phyloP scores from a whole-genome alignment of 2,329 filamentous ascomycete genomes.

The Colletotrichum spinosum region DNA sequence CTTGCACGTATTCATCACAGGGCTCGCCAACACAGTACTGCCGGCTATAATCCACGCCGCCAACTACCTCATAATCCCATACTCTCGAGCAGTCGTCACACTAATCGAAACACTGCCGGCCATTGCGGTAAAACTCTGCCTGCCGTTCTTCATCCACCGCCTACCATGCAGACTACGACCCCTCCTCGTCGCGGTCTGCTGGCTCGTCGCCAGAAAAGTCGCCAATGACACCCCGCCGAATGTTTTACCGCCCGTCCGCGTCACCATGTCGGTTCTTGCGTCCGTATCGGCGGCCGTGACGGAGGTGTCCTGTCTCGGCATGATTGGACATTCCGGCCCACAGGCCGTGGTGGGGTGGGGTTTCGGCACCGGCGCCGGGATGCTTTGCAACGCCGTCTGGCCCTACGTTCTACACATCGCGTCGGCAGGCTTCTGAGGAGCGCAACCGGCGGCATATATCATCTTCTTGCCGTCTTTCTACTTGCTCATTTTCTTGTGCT shows the following conservation, averaged over 20 bases:
- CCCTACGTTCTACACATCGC: conserved; percentile 46
- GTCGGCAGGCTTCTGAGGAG: conserved; percentile 43
- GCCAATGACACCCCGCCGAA: conserved; percentile 47
- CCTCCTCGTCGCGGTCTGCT: conserved; percentile 42
- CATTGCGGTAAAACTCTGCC: conserved; percentile 43
- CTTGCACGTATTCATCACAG: conserved; percentile 36
- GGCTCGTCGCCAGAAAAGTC: conserved; percentile 45
- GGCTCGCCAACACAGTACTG: conserved; percentile 46
- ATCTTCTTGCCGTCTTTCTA: conserved; percentile 43
- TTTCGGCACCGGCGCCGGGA: conserved; percentile 46
- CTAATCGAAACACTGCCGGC: conserved; percentile 47
- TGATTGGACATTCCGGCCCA: conserved; percentile 45
- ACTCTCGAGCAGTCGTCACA: conserved; percentile 46
- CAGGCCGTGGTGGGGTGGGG: conserved; percentile 50
- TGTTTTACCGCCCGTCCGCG: conserved; percentile 45
- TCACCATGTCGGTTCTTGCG: conserved; percentile 45
- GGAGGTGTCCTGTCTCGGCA: conserved; percentile 48
- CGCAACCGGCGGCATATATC: conserved; percentile 44
- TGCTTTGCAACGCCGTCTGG: conserved; percentile 43
- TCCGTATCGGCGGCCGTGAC: conserved; percentile 45
- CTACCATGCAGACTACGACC: conserved; percentile 44
- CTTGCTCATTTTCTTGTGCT: conserved; percentile 45
- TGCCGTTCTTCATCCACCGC: conserved; percentile 44
- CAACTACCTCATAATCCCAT: conserved; percentile 51
- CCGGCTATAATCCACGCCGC: conserved; percentile 46